Percentiles rank a stretch among this genome's conserved stretches.
These are phyloP conservation scores for Paramecium primaurelia DNA, from an alignment of 73 alveolate genomes.

Conservation along the genomic window DNA sequence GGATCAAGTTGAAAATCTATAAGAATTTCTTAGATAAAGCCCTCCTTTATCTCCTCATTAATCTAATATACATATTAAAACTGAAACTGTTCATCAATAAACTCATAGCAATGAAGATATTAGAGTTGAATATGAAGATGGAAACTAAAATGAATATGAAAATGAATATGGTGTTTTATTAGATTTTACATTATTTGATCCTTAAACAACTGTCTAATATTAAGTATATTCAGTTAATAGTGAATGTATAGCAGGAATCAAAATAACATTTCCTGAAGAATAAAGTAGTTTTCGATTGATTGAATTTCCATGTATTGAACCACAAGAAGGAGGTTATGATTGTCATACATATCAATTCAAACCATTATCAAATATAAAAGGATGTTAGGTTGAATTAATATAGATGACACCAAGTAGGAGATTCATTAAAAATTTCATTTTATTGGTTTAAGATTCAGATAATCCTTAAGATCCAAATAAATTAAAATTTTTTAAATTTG, in stretches of 20 bases:
- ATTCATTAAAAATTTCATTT: conserved; percentile 22
- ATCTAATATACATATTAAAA: neutral
- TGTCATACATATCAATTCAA: conserved; percentile 5
- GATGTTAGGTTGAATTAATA: neutral
- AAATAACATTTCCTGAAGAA: conserved; percentile 32
- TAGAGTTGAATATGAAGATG: neutral
- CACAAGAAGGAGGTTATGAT: conserved; percentile 34
- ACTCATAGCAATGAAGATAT: neutral
- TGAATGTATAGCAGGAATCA: conserved; percentile 44
- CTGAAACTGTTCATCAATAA: neutral
- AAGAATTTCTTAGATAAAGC: neutral
- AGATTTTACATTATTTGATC: neutral
- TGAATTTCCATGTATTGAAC: conserved; percentile 37
- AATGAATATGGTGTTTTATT: neutral
- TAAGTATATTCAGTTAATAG: conserved; percentile 35
- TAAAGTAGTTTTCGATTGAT: neutral
- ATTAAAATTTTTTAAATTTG: neutral
- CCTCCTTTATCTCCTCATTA: neutral
- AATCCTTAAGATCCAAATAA: neutral
- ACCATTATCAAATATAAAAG: neutral
- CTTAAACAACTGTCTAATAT: neutral
- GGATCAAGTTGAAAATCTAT: neutral
- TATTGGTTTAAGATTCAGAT: conserved; percentile 8
- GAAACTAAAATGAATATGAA: neutral
- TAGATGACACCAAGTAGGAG: neutral